Evolutionary conservation across 2,329 filamentous ascomycete genomes (phyloP).

Genomic region (Verticillium alfalfae): DNA sequence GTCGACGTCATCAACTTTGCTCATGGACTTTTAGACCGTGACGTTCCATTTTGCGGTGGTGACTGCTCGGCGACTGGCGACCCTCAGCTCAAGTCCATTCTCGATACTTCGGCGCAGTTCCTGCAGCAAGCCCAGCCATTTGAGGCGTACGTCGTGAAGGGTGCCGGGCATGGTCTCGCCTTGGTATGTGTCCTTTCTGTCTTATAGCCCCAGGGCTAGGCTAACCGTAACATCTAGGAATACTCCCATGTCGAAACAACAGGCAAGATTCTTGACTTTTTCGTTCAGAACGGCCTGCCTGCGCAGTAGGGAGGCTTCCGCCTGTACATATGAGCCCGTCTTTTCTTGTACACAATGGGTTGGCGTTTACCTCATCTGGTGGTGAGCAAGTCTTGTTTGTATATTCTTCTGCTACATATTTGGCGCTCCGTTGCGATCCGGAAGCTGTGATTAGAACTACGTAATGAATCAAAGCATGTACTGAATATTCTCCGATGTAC

Average conservation of each 20-base stretch:
- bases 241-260: conserved; percentile 27
- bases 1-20: conserved; percentile 3
- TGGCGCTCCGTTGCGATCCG: background rate
- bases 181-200: conserved; percentile 19
- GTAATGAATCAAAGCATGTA: background rate
- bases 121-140: conserved; percentile 44
- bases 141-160: conserved; percentile 46
- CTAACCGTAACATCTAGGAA: conserved; percentile 2
- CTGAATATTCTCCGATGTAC: background rate
- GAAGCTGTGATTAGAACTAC: background rate
- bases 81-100: conserved; percentile 32
- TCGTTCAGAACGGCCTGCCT: conserved; percentile 16
- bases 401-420: background rate
- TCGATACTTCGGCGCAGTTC: conserved; percentile 29
- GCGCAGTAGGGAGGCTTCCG: background rate
- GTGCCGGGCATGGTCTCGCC: conserved; percentile 46
- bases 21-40: conserved; percentile 25
- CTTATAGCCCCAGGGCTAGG: background rate
- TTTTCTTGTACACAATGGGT: background rate
- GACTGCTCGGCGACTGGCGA: conserved; percentile 45
- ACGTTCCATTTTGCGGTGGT: conserved; percentile 56
- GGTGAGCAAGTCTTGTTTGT: background rate
- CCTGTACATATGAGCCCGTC: background rate
- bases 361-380: background rate
- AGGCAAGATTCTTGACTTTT: conserved; percentile 29